phyloP scores from a whole-genome alignment of 371 early-diverging fungal species.

The Apophysomyces ossiformis region DNA sequence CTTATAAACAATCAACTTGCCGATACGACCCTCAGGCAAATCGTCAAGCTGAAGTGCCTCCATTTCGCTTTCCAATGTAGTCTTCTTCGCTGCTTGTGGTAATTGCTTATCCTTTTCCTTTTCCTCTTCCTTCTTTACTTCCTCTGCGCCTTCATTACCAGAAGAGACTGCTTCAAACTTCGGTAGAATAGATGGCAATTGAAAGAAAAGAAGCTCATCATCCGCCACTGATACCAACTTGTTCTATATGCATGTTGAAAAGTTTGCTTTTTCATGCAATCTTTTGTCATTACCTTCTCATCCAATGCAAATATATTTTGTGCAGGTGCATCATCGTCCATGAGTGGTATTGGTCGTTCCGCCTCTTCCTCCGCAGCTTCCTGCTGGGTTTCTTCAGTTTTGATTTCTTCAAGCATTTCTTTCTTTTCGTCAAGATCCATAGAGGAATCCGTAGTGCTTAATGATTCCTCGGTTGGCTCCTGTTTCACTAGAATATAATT shows the following conservation, averaged over 20 bases:
- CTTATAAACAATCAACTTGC: constrained; percentile 69
- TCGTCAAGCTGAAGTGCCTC: constrained; percentile 34
- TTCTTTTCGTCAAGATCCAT: constrained; percentile 14
- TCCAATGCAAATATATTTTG: constrained; percentile 46
- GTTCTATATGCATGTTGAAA: constrained; percentile 2
- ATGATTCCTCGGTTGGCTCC: constrained; percentile 11
- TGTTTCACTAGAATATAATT: constrained; percentile 15
- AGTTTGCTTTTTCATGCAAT: background rate
- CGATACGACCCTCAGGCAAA: constrained; percentile 66
- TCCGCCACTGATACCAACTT: constrained; percentile 46
- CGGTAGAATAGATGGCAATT: constrained; percentile 52
- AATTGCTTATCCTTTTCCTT: constrained; percentile 13
- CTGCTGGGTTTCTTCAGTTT: background rate
- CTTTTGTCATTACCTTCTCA: constrained; percentile 21
- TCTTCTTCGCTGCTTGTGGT: constrained; percentile 54
- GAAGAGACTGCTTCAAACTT: constrained; percentile 36
- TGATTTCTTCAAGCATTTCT: background rate
- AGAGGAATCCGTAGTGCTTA: background rate
- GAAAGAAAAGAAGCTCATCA: constrained; percentile 47
- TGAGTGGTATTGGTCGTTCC: constrained; percentile 24
- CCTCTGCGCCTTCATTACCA: constrained; percentile 13
- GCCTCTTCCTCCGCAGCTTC: constrained; percentile 26
- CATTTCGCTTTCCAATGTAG: constrained; percentile 38
- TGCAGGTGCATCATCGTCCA: constrained; percentile 54
- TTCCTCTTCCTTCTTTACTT: constrained; percentile 29